These are phyloP conservation scores for Penicillium verrucosum DNA, from an alignment of 2,329 filamentous ascomycete genomes.

Conservation along the genomic window DNA sequence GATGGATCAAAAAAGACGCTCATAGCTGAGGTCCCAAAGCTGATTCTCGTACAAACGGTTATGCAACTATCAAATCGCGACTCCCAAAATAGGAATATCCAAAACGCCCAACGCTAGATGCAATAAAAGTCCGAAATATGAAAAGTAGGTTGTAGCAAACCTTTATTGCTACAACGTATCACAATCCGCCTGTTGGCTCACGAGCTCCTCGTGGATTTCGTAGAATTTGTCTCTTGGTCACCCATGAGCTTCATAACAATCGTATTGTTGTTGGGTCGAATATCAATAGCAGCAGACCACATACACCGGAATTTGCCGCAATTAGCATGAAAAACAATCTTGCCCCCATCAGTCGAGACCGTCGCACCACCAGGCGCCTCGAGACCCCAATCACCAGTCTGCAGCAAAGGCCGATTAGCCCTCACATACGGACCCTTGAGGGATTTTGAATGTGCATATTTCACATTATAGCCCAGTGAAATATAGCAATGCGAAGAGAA, in stretches of 20 bases:
- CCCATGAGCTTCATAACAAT: constrained; percentile 9
- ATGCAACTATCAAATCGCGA: neutral
- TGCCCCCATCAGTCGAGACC: no score
- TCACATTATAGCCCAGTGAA: no score
- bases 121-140: neutral
- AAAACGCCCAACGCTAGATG: neutral
- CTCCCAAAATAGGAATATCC: neutral
- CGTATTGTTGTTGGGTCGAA: constrained; percentile 16
- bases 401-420: no score
- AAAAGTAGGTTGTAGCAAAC: neutral
- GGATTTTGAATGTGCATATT: no score
- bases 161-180: neutral
- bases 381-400: no score
- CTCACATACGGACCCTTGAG: no score
- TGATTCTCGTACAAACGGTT: neutral
- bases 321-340: no score
- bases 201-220: neutral
- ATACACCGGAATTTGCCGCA: no score
- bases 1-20: neutral
- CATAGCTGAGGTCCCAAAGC: neutral
- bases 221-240: neutral
- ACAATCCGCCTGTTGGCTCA: neutral
- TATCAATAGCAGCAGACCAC: constrained; percentile 17
- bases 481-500: no score
- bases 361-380: no score